Base-by-base conservation (phyloP, 2,329 filamentous ascomycete species). In the Fonsecaea monophora region DNA sequence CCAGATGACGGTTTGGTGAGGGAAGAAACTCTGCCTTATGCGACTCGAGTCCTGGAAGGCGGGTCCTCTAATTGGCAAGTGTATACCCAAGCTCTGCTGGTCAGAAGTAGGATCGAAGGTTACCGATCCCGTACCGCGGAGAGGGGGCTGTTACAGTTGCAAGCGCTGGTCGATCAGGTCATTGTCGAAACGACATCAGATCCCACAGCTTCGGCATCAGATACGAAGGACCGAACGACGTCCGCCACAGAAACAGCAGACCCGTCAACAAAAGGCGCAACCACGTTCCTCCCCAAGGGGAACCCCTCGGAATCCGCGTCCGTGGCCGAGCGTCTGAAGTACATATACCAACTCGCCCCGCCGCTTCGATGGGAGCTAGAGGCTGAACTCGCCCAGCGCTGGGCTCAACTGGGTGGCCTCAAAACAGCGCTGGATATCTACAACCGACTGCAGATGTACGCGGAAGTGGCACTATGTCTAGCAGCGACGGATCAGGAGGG, bases 51-150 rank as follows among this genome's bases (percentile, higher is more conserved):
- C 0, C 84, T 99, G 1, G 87, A 91, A 8, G 93, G 95, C 68
- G 94, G 94, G 72, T 91, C 91, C 54, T 94, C 92, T 0, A 99
- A 98, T 78, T 99, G 95, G 95, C 95, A 98, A 77, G 90, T 97
- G 38, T 98, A 98, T 76, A 97, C 95, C 0, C 94, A 98, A 76
- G 95, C 93, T 0, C 83, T 99, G 8, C 84, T 99, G 0, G 91
- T 98, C 1, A 87, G 95, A 53, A 96, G 92, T 67, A 86, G 95
- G 15, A 94, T 98, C 62, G 95, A 99, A 78, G 85, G 94, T 0
- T 94, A 96, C 78, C 87, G 88, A 61, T 92, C 94, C 61, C 86
- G 94, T 62, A 99, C 95, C 0, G 85, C 96, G 42, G 95, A 99
- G 79, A 85, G 95, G 67, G 92, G 92, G 54, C 87, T 99, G 0